phyloP scores from a whole-genome alignment of 2,329 filamentous ascomycete species.

The Cordyceps farinosa region DNA sequence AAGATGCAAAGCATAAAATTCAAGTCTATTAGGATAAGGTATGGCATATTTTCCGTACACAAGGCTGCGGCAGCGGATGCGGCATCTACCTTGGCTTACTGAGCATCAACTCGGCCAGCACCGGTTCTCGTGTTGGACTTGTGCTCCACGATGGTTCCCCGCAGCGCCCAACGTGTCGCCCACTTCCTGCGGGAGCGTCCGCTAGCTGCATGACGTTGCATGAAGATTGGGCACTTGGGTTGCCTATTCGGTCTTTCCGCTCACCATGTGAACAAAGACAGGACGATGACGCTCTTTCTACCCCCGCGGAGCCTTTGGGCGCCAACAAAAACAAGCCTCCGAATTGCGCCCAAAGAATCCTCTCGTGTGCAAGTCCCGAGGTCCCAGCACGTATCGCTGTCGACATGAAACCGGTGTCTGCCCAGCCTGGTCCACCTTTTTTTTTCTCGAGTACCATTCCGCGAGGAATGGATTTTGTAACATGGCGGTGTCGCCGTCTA shows the following conservation, averaged over 20 bases:
- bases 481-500: constrained; percentile 19
- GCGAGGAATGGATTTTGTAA: constrained; percentile 18
- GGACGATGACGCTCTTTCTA: neutral
- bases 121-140: neutral
- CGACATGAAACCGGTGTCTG: constrained; percentile 8
- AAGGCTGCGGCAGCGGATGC: neutral
- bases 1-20: neutral
- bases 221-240: constrained; percentile 4
- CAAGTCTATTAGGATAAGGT: neutral
- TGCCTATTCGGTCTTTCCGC: constrained; percentile 7
- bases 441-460: constrained; percentile 18
- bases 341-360: neutral
- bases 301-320: neutral
- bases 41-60: neutral
- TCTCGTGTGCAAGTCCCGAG: neutral
- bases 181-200: constrained; percentile 17
- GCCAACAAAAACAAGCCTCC: neutral
- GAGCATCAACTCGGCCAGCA: neutral
- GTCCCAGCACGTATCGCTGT: neutral
- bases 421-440: constrained; percentile 6
- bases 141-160: constrained; percentile 5
- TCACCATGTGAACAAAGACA: constrained; percentile 1
- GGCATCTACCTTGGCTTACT: neutral
- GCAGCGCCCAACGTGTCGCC: constrained; percentile 10
- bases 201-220: constrained; percentile 13